These are phyloP conservation scores for Elaeis guineensis DNA, from an alignment of 176 grass and related monocot species.

Conservation along the genomic window DNA sequence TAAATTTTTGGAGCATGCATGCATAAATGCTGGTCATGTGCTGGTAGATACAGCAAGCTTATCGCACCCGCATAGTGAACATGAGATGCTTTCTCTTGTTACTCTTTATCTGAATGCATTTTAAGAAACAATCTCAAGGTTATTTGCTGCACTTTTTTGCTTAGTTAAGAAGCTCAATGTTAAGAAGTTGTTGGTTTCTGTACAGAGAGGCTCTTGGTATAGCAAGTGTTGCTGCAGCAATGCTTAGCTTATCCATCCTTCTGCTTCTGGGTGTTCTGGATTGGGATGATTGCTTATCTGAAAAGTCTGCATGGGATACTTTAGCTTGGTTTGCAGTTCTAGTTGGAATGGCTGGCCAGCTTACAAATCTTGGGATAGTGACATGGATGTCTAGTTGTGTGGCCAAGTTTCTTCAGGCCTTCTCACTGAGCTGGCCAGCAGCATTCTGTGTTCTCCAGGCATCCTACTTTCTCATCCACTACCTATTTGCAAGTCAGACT, in stretches of 20 bases:
- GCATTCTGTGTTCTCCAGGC: slow-evolving; percentile 66
- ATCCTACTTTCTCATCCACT: slow-evolving; percentile 82
- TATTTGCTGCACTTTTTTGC: not conserved
- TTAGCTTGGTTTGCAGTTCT: slow-evolving; percentile 78
- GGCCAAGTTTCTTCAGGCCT: slow-evolving; percentile 54
- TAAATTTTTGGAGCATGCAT: no score
- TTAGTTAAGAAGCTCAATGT: not conserved
- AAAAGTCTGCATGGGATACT: slow-evolving; percentile 93
- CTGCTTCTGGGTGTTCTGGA: slow-evolving; percentile 76
- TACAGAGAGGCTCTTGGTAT: slow-evolving; percentile 63
- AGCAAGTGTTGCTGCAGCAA: slow-evolving; percentile 78
- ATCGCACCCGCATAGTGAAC: no score
- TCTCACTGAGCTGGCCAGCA: slow-evolving; percentile 64
- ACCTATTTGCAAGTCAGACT: slow-evolving; percentile 87
- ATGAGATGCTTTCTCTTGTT: no score
- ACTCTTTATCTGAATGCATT: no score
- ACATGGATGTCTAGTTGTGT: slow-evolving; percentile 80
- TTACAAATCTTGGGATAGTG: slow-evolving; percentile 77
- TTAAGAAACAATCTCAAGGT: no score
- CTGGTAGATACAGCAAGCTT: no score
- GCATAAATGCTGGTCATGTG: no score
- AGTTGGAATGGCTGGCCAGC: slow-evolving; percentile 79
- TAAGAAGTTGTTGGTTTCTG: not conserved
- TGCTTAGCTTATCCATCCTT: slow-evolving; percentile 86
- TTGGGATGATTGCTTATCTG: slow-evolving; percentile 83